Conservation (phyloP, 495 filamentous ascomycete genomes). For the Arthonia radiata region DNA sequence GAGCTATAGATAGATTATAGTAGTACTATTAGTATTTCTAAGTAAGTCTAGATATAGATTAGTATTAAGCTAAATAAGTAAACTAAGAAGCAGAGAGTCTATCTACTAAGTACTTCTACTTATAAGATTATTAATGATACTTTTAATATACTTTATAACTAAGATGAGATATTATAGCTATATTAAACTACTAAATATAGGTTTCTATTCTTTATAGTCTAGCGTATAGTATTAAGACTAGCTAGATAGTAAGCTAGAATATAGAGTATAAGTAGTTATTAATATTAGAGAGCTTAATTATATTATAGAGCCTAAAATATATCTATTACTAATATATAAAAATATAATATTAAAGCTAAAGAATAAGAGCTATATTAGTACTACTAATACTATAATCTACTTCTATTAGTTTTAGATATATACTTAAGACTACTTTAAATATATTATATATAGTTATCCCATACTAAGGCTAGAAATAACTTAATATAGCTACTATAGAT, state of each 20-base stretch:
- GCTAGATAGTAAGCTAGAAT: neutral
- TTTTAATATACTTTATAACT: conserved; percentile 3
- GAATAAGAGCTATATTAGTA: conserved; percentile 1
- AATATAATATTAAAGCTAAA: conserved; percentile 1
- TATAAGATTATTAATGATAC: conserved; percentile 1
- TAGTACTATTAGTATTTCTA: neutral
- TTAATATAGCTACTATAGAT: conserved; percentile 1
- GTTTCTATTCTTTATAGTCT: conserved; percentile 1
- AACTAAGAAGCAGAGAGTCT: conserved; percentile 1
- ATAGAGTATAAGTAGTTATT: conserved; percentile 1
- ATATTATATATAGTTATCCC: conserved; percentile 2
- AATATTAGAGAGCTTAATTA: conserved; percentile 1
- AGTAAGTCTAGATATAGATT: conserved; percentile 1
- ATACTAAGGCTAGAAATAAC: conserved; percentile 3
- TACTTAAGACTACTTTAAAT: conserved; percentile 1
- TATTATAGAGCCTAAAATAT: conserved; percentile 1
- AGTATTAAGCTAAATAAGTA: conserved; percentile 1
- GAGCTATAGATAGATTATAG: conserved; percentile 1
- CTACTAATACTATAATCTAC: conserved; percentile 1
- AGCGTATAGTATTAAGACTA: conserved; percentile 1
- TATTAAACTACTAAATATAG: conserved; percentile 1
- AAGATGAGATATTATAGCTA: conserved; percentile 1
- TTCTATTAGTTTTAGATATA: conserved; percentile 3
- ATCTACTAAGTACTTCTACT: neutral
- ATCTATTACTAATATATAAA: conserved; percentile 1